Evolutionary conservation across 192 early-diverging fungal species (phyloP).

Genomic region (Mortierella antarctica): DNA sequence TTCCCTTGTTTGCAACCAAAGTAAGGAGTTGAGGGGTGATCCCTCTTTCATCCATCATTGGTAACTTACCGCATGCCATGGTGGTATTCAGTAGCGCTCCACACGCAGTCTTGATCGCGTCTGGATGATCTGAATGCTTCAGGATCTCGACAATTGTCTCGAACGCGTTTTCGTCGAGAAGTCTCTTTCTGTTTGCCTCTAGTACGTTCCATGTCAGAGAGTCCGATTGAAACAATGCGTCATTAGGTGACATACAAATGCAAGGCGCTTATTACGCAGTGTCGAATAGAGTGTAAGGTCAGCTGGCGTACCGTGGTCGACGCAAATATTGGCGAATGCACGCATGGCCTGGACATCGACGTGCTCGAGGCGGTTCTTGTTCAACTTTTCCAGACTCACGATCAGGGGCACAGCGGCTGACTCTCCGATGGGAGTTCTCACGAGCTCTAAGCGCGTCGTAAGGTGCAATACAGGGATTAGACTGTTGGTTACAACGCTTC

Average conservation of each 20-base stretch:
- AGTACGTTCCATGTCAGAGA: neutral
- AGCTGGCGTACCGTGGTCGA: conserved; percentile 58
- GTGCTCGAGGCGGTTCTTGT: conserved; percentile 19
- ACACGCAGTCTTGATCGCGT: conserved; percentile 54
- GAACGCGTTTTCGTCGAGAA: conserved; percentile 51
- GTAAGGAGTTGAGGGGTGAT: neutral
- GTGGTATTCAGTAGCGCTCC: conserved; percentile 63
- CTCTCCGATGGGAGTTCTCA: conserved; percentile 58
- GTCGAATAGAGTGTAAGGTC: too few relatives aligned
- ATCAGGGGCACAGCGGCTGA: conserved; percentile 51
- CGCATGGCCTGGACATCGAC: conserved; percentile 61
- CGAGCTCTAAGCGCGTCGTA: conserved; percentile 29
- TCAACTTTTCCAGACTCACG: conserved; percentile 44
- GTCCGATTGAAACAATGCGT: neutral
- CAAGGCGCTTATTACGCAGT: too few relatives aligned
- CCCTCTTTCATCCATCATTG: neutral
- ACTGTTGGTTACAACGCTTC: neutral
- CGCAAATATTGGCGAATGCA: conserved; percentile 63
- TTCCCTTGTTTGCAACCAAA: neutral
- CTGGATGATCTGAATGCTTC: conserved; percentile 29
- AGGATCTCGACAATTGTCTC: conserved; percentile 37
- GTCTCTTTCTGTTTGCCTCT: conserved; percentile 61
- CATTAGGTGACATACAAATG: too few relatives aligned
- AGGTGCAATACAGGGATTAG: neutral
- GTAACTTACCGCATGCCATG: conserved; percentile 59